Percentiles rank a stretch among this genome's conserved stretches.
These are phyloP conservation scores for Tuber magnatum DNA, from an alignment of 495 filamentous ascomycete species.

Conservation along the genomic window DNA sequence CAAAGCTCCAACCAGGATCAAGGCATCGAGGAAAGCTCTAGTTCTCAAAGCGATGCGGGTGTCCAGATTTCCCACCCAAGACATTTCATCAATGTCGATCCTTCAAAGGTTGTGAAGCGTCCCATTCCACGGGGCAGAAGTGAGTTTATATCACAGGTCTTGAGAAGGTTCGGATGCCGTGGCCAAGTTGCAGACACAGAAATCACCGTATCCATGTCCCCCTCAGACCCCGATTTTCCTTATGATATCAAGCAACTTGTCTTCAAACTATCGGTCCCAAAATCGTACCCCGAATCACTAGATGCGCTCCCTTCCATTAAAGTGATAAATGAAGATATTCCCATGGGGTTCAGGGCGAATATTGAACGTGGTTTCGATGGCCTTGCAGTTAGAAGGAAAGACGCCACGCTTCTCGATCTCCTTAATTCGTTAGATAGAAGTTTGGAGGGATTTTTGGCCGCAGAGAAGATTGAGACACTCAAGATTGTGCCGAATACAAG, in stretches of 20 bases:
- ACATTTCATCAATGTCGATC: constrained; percentile 2
- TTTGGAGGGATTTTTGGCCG: constrained; percentile 64
- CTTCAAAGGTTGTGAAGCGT: constrained; percentile 6
- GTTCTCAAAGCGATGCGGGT: not conserved
- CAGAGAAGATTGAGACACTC: constrained; percentile 67
- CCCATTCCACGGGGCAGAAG: constrained; percentile 1
- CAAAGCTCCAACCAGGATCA: not conserved
- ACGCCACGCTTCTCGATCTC: constrained; percentile 58
- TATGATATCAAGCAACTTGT: constrained; percentile 67
- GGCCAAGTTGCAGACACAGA: constrained; percentile 41
- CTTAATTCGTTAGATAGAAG: constrained; percentile 67
- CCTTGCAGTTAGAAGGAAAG: constrained; percentile 53
- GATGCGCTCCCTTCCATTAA: constrained; percentile 51
- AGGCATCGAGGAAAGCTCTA: not conserved
- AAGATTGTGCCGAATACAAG: constrained; percentile 66
- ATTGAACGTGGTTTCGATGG: constrained; percentile 70
- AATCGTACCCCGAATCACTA: constrained; percentile 50
- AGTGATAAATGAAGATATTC: constrained; percentile 71
- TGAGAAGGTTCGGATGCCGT: not conserved
- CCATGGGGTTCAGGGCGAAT: constrained; percentile 71
- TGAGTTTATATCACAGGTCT: constrained; percentile 6
- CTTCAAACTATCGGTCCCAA: constrained; percentile 64
- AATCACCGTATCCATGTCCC: constrained; percentile 58
- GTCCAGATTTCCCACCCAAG: not conserved
- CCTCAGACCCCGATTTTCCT: constrained; percentile 84